Base-by-base conservation (phyloP, 2,329 filamentous ascomycete species). In the Colletotrichum musicola region DNA sequence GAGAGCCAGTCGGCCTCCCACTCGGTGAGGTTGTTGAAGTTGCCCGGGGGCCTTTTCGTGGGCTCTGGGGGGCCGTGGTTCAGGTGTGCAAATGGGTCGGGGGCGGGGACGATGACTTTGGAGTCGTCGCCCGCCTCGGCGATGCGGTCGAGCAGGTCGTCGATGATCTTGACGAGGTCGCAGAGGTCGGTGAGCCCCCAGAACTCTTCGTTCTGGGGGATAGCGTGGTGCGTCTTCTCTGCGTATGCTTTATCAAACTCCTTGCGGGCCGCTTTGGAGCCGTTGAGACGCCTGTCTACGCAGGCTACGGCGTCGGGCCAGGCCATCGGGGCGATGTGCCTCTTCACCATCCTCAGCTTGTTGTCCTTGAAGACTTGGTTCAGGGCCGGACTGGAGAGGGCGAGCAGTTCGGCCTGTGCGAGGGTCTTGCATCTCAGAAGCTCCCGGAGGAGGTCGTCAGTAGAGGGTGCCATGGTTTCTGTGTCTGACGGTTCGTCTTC, bases 131-230 rank as follows among this genome's bases (percentile, higher is more conserved):
- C 57, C 14, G 38, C 58, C 6, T 53, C 46, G n/a, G 10, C 30
- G 3, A 63, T 27, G 60, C 56, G 54, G 18, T 25, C 16, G 38
- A 68, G 25, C 0, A 64, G 64, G 4, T 18, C 25, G 10, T 68
- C 60, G 4, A 64, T 22, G 60, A 55, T 18, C 1, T 3, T 1
- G 13, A 59, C 40, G 1, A 68, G 46, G 0, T 38, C 20, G 38
- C 60, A 64, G 47, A 68, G 64, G 30, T 57, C 60, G 25, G n/a
- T 9, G 2, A 64, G 64, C 47, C 62, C 60, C 64, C 64, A 68
- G n/a, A 58, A 16, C 4, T 6, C 53, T 1, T 25, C 38, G 20
- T 50, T 38, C 4, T 38, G 1, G 38, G 27, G n/a, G 22, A 25
- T 4, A 18, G 10, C 0, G 22, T 40, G 1, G 64, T 25, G 46